phyloP scores from a whole-genome alignment of 2,329 filamentous ascomycete species.

The Aspergillus costaricaensis region DNA sequence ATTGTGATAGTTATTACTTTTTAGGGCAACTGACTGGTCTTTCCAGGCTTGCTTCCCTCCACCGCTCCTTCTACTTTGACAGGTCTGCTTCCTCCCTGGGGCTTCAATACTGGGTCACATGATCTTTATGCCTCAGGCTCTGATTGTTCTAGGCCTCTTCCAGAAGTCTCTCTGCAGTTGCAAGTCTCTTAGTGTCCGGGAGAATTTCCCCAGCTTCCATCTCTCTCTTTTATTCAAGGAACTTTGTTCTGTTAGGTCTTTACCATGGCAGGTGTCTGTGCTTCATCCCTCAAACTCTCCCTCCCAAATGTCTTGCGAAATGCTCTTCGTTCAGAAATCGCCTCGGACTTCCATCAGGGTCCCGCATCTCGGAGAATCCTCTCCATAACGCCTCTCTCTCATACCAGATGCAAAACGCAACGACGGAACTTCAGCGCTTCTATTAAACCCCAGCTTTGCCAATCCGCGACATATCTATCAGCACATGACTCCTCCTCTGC shows the following conservation, averaged over 20 bases:
- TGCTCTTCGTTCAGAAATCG: slow-evolving; percentile 28
- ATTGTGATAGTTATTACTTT: background rate
- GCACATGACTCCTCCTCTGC: background rate
- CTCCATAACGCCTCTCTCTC: slow-evolving; percentile 7
- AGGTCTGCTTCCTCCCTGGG: background rate
- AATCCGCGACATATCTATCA: background rate
- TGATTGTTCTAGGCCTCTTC: slow-evolving; percentile 7
- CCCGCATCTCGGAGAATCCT: slow-evolving; percentile 6
- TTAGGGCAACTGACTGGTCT: too few relatives aligned
- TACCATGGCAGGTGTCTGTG: slow-evolving; percentile 26
- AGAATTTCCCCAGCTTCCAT: background rate
- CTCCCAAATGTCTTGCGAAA: slow-evolving; percentile 28
- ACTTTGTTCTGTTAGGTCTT: background rate
- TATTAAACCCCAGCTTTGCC: background rate
- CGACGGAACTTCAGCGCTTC: slow-evolving; percentile 10
- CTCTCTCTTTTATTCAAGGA: background rate
- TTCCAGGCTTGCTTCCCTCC: too few relatives aligned
- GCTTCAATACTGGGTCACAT: background rate
- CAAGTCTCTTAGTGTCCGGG: background rate
- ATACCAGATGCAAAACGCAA: slow-evolving; percentile 1
- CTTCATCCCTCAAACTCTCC: slow-evolving; percentile 28
- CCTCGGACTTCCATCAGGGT: slow-evolving; percentile 14
- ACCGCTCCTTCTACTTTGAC: too few relatives aligned
- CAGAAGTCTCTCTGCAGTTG: background rate
- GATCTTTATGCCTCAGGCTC: slow-evolving; percentile 1